Evolutionary conservation across 345 rosid genomes (phyloP).

Genomic region (Aethionema arabicum): DNA sequence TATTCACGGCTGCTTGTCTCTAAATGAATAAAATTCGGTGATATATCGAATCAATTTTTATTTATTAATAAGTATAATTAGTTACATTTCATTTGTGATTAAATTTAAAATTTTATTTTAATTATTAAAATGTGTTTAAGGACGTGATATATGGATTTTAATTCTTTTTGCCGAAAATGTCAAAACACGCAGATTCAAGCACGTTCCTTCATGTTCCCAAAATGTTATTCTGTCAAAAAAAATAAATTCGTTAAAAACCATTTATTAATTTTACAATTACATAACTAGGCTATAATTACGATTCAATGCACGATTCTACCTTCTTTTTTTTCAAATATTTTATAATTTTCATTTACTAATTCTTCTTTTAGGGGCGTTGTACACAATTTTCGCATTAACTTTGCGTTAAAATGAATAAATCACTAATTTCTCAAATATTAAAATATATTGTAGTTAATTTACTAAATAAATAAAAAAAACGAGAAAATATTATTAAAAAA

Average conservation of each 20-base stretch:
- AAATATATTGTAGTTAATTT: not conserved
- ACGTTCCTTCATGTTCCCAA: slow-evolving; percentile 39
- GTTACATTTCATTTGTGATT: slow-evolving; percentile 14
- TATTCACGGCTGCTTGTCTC: slow-evolving; percentile 37
- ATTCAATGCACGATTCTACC: slow-evolving; percentile 36
- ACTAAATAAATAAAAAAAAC: not conserved
- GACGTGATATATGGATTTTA: slow-evolving; percentile 31
- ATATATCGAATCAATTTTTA: slow-evolving; percentile 2
- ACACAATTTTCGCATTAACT: slow-evolving; percentile 28
- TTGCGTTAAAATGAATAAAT: slow-evolving; percentile 10
- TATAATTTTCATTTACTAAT: slow-evolving; percentile 21
- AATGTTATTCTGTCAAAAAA: slow-evolving; percentile 29
- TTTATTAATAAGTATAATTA: not conserved
- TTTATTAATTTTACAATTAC: slow-evolving; percentile 1
- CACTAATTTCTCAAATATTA: not conserved
- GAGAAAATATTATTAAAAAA: not conserved
- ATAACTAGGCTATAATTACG: slow-evolving; percentile 30
- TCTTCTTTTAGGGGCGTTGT: slow-evolving; percentile 26
- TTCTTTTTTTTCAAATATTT: not conserved
- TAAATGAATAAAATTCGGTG: slow-evolving; percentile 24
- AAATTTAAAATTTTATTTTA: not conserved
- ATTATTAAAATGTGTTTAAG: slow-evolving; percentile 16
- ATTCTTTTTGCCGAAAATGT: slow-evolving; percentile 28
- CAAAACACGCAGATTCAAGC: slow-evolving; percentile 38
- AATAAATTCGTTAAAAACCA: slow-evolving; percentile 21